These are phyloP conservation scores for Fusarium nygamai DNA, from an alignment of 2,329 filamentous ascomycete genomes.

Conservation along the genomic window DNA sequence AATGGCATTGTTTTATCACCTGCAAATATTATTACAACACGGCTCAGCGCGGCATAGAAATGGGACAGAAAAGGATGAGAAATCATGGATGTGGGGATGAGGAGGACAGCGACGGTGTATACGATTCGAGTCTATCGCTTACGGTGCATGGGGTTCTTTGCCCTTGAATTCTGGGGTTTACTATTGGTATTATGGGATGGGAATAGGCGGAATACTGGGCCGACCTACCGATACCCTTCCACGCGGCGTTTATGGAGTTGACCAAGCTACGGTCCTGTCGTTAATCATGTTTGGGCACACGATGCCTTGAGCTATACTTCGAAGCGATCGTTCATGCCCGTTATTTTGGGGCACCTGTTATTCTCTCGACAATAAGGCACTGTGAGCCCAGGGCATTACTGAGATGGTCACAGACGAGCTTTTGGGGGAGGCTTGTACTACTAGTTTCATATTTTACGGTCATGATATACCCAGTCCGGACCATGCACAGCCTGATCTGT, in stretches of 20 bases:
- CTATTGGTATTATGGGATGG: slow-evolving; percentile 34
- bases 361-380: slow-evolving; percentile 24
- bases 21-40: slow-evolving; percentile 41
- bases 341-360: slow-evolving; percentile 9
- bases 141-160: slow-evolving; percentile 34
- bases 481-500: slow-evolving; percentile 29
- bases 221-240: slow-evolving; percentile 45
- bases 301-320: slow-evolving; percentile 29
- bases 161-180: slow-evolving; percentile 30
- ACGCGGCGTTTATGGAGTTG: slow-evolving; percentile 41
- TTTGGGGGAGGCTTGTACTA: slow-evolving; percentile 33
- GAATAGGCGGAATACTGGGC: slow-evolving; percentile 34
- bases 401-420: neutral
- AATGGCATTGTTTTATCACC: slow-evolving; percentile 34
- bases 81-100: slow-evolving; percentile 26
- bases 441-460: slow-evolving; percentile 42
- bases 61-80: slow-evolving; percentile 38
- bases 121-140: slow-evolving; percentile 46
- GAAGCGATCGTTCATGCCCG: slow-evolving; percentile 35
- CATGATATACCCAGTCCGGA: slow-evolving; percentile 42
- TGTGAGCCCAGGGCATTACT: neutral
- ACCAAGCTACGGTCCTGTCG: slow-evolving; percentile 20
- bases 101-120: slow-evolving; percentile 40
- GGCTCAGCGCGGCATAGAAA: slow-evolving; percentile 44
- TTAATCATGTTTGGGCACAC: slow-evolving; percentile 21